Percentiles rank a stretch among this genome's conserved stretches.
Evolutionary conservation across 1,139 yeast genomes (phyloP).

Genomic region (Magnusiomyces fungicola): DNA sequence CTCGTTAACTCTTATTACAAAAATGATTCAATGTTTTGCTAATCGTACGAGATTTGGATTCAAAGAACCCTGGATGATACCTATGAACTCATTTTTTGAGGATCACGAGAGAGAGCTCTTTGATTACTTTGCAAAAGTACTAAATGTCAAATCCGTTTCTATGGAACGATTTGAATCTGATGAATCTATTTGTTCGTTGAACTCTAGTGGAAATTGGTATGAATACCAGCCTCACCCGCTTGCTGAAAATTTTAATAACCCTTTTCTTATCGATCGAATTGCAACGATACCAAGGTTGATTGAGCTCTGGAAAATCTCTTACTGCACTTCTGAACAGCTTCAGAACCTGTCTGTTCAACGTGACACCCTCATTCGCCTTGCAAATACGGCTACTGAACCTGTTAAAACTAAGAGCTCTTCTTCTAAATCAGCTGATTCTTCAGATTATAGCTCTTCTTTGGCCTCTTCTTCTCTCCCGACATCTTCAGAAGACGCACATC

Average conservation of each 20-base stretch:
- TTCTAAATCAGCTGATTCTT: too few species aligned
- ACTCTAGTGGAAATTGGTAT: too few species aligned
- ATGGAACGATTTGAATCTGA: too few species aligned
- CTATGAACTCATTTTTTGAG: conserved; percentile 61
- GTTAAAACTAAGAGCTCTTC: too few species aligned
- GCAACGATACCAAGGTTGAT: not conserved
- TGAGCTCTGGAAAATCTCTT: conserved; percentile 6
- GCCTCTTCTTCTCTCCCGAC: too few species aligned
- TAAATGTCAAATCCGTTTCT: too few species aligned
- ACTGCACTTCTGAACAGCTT: conserved; percentile 5
- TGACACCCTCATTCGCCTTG: not conserved
- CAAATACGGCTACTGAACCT: too few species aligned
- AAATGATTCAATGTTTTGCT: conserved; percentile 71
- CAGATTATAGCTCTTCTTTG: too few species aligned
- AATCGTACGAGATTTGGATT: conserved; percentile 67
- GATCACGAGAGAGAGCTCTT: conserved; percentile 51
- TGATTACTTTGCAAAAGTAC: conserved; percentile 61
- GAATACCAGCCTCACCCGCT: conserved; percentile 1
- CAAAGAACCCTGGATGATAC: conserved; percentile 75
- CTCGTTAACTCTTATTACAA: conserved; percentile 76
- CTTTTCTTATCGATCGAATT: conserved; percentile 3
- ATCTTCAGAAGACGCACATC: too few species aligned
- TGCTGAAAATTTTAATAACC: conserved; percentile 3
- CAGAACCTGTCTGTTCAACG: conserved; percentile 3
- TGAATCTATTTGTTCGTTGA: too few species aligned